Evolutionary conservation across 1,284 basidiomycete species (phyloP).

Genomic region (Bondarzewia mesenterica): DNA sequence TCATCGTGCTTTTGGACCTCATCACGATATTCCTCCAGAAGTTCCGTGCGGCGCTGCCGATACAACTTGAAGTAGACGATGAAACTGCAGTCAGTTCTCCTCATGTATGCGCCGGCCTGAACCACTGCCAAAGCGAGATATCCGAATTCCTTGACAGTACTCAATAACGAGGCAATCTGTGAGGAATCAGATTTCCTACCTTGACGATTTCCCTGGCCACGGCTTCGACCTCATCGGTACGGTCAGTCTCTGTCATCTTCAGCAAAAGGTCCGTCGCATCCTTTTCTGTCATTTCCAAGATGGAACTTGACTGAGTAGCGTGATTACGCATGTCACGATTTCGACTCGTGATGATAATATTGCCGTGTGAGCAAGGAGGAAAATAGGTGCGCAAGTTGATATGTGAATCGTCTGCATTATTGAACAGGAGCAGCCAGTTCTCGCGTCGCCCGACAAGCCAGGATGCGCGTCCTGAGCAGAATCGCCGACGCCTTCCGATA

Average conservation of each 20-base stretch:
- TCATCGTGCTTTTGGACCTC: not conserved
- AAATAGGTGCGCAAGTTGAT: not conserved
- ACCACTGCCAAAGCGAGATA: too few species aligned
- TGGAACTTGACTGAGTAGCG: not conserved
- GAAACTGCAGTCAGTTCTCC: too few species aligned
- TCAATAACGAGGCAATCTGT: not conserved
- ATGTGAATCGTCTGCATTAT: not conserved
- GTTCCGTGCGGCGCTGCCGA: too few species aligned
- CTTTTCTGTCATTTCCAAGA: not conserved
- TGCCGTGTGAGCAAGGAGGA: not conserved
- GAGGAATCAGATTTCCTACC: not conserved
- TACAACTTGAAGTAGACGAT: too few species aligned
- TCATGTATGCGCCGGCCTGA: too few species aligned
- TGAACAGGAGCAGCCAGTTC: too few species aligned
- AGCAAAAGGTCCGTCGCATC: too few species aligned
- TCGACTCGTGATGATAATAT: too few species aligned
- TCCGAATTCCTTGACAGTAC: too few species aligned
- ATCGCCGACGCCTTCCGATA: not conserved
- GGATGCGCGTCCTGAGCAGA: not conserved
- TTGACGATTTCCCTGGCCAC: not conserved
- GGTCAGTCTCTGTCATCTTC: too few species aligned
- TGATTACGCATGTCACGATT: not conserved
- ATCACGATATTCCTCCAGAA: too few species aligned
- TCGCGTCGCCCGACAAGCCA: not conserved
- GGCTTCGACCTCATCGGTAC: too few species aligned